These are phyloP conservation scores for Lepidium africanum DNA, from an alignment of 345 rosid species.

Conservation along the genomic window DNA sequence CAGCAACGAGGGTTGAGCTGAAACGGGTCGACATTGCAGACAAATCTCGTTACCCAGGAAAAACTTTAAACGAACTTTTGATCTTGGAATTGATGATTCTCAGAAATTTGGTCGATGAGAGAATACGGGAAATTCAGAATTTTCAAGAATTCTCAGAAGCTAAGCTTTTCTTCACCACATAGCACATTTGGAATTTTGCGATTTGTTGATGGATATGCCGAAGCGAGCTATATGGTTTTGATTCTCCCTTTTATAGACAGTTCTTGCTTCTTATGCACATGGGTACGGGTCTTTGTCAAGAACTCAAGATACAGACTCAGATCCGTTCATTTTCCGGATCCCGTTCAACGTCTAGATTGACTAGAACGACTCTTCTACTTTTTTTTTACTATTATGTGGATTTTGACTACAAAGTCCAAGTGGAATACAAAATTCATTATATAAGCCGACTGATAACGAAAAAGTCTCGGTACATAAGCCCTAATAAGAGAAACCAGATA, in stretches of 20 bases:
- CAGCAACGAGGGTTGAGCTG: conserved; percentile 21
- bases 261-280: neutral
- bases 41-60: neutral
- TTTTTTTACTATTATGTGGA: too few relatives aligned
- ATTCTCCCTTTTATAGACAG: conserved; percentile 12
- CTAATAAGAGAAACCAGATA: too few relatives aligned
- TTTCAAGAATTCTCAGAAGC: neutral
- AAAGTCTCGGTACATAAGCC: too few relatives aligned
- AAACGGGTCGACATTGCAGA: conserved; percentile 24
- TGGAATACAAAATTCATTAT: too few relatives aligned
- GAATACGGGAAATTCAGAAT: neutral
- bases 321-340: neutral
- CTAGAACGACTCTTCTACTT: neutral
- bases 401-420: too few relatives aligned
- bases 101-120: neutral
- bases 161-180: conserved; percentile 17
- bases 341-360: neutral
- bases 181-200: conserved; percentile 10
- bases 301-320: neutral
- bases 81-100: neutral
- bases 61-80: neutral
- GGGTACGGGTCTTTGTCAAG: conserved; percentile 2
- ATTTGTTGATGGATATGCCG: conserved; percentile 8
- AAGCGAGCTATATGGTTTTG: neutral
- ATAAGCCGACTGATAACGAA: too few relatives aligned